phyloP scores from a whole-genome alignment of 1,139 yeast genomes.

The Torulaspora globosa region DNA sequence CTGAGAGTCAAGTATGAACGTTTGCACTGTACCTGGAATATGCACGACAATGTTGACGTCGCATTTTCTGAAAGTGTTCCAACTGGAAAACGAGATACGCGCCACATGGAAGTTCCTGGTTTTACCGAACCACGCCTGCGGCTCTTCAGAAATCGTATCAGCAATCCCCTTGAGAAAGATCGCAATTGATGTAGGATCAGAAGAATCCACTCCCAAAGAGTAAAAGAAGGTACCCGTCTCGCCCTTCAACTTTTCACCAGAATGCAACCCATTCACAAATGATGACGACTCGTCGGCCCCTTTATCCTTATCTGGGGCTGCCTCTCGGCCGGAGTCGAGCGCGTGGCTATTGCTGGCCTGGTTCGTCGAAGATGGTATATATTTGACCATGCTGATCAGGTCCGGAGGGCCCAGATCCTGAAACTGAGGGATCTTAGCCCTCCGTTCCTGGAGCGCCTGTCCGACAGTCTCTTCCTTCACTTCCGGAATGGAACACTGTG shows the following conservation, averaged over 20 bases:
- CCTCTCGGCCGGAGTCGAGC: not conserved
- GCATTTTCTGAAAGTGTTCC: slow-evolving; percentile 69
- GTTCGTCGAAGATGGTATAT: slow-evolving; percentile 31
- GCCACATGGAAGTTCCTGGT: slow-evolving; percentile 72
- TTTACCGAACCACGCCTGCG: slow-evolving; percentile 74
- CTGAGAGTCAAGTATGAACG: slow-evolving; percentile 55
- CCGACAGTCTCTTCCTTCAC: slow-evolving; percentile 49
- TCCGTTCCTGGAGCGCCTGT: slow-evolving; percentile 49
- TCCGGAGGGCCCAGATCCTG: slow-evolving; percentile 86
- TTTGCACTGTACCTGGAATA: slow-evolving; percentile 77
- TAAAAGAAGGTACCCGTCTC: slow-evolving; percentile 42
- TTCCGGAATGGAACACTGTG: slow-evolving; percentile 54
- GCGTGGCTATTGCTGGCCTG: slow-evolving; percentile 8
- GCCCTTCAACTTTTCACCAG: slow-evolving; percentile 33
- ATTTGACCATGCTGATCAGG: slow-evolving; percentile 63
- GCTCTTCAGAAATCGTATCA: slow-evolving; percentile 53
- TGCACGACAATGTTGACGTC: slow-evolving; percentile 75
- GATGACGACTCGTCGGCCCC: slow-evolving; percentile 7
- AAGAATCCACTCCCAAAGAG: slow-evolving; percentile 58
- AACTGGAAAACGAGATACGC: slow-evolving; percentile 63
- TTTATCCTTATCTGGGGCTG: slow-evolving; percentile 1
- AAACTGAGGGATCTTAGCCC: slow-evolving; percentile 44
- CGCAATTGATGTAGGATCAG: slow-evolving; percentile 62
- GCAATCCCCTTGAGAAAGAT: slow-evolving; percentile 78
- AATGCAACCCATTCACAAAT: slow-evolving; percentile 23